phyloP scores from a whole-genome alignment of 2,329 filamentous ascomycete species.

The Penicillium decumbens region DNA sequence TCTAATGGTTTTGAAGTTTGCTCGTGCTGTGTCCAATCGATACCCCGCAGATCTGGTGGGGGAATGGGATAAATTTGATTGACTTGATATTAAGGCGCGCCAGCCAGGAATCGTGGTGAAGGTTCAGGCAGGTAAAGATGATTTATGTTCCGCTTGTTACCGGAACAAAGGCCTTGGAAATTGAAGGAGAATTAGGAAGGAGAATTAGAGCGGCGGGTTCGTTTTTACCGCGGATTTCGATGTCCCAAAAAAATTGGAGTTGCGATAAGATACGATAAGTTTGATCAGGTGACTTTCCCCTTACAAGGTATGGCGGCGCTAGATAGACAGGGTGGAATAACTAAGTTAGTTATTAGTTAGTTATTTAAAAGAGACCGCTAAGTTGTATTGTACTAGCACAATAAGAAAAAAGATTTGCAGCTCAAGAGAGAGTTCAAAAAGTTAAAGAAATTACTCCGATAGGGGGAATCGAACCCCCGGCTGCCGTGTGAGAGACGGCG shows the following conservation, averaged over 20 bases:
- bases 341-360: no score
- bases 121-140: not conserved
- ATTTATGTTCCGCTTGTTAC: not conserved
- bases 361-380: no score
- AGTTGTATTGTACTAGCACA: no score
- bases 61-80: not conserved
- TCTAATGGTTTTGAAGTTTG: not conserved
- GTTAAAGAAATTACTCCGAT: conserved; percentile 15
- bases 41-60: conserved; percentile 13
- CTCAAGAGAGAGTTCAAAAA: no score
- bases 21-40: conserved; percentile 1
- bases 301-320: no score
- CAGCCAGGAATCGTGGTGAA: not conserved
- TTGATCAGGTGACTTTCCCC: not conserved
- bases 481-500: conserved; percentile 29
- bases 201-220: not conserved
- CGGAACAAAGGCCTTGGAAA: not conserved
- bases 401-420: no score
- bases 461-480: conserved; percentile 30
- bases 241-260: not conserved
- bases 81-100: not conserved
- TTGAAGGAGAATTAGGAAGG: not conserved
- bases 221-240: not conserved
- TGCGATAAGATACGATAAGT: not conserved
- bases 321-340: no score